These are phyloP conservation scores for Penicillium coprophilum DNA, from an alignment of 495 filamentous ascomycete genomes.

Conservation along the genomic window DNA sequence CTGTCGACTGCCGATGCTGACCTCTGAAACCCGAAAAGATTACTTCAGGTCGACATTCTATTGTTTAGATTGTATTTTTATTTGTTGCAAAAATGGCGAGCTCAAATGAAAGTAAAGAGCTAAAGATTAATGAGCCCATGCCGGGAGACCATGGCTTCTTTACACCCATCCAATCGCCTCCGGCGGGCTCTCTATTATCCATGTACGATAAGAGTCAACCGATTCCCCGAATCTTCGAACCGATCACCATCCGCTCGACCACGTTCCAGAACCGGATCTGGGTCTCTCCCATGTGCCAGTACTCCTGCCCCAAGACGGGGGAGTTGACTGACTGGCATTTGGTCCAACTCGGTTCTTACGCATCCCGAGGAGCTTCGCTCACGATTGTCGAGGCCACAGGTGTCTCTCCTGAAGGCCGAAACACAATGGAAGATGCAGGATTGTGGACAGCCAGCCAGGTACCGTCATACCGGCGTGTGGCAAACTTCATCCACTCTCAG, in stretches of 20 bases:
- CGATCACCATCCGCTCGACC: not conserved
- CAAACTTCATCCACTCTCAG: slow-evolving; percentile 60
- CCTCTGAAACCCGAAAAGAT: not conserved
- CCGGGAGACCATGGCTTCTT: not conserved
- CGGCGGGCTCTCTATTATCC: not conserved
- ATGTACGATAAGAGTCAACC: not conserved
- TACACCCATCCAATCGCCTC: not conserved
- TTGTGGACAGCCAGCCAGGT: slow-evolving; percentile 27
- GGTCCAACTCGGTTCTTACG: slow-evolving; percentile 48
- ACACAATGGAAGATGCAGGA: slow-evolving; percentile 61
- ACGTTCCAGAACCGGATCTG: not conserved
- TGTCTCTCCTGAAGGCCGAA: slow-evolving; percentile 61
- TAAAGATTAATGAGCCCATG: not conserved
- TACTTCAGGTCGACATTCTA: not conserved
- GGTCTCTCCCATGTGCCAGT: slow-evolving; percentile 46
- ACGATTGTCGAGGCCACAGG: slow-evolving; percentile 63
- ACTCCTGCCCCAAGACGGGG: slow-evolving; percentile 51
- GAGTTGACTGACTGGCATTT: slow-evolving; percentile 55
- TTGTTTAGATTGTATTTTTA: not conserved
- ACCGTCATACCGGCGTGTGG: slow-evolving; percentile 22
- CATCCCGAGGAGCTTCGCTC: slow-evolving; percentile 55
- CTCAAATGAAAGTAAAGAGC: not conserved
- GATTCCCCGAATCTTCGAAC: not conserved
- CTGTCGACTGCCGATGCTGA: not conserved
- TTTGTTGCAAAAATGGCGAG: not conserved